phyloP scores from a whole-genome alignment of 805 yeast species.

The Yueomyces sp. region DNA sequence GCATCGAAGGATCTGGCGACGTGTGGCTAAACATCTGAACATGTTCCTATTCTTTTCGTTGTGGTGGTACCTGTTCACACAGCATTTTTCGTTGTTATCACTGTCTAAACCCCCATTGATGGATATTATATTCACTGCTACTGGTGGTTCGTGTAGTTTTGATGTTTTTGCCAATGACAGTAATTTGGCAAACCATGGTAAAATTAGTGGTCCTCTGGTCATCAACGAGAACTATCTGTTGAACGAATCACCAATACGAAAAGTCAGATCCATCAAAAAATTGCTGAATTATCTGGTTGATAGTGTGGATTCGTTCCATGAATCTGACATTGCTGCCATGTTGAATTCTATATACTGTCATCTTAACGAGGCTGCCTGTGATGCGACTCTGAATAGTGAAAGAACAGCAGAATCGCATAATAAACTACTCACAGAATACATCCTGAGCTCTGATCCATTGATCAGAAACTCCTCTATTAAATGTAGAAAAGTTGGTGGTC shows the following conservation, averaged over 20 bases:
- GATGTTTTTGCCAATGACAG: conserved; percentile 13
- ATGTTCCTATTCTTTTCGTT: conserved; percentile 23
- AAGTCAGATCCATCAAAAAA: not conserved
- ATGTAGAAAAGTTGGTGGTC: conserved; percentile 50
- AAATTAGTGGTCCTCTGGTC: not conserved
- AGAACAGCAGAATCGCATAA: not conserved
- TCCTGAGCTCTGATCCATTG: conserved; percentile 2
- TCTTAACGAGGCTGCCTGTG: not conserved
- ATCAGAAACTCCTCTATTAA: conserved; percentile 13
- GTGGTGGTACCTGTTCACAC: conserved; percentile 84
- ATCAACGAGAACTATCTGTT: not conserved
- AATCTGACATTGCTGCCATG: not conserved
- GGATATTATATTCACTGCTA: conserved; percentile 67
- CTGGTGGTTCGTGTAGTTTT: conserved; percentile 67
- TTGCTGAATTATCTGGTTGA: not conserved
- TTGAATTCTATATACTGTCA: not conserved
- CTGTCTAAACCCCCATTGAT: conserved; percentile 67
- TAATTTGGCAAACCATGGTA: not conserved
- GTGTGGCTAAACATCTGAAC: not conserved
- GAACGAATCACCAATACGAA: not conserved
- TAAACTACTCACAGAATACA: not conserved
- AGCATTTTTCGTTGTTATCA: conserved; percentile 38
- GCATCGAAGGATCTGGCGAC: not conserved
- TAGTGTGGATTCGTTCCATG: not conserved
- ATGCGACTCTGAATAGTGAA: not conserved